These are phyloP conservation scores for Ajuga chamaepitys DNA, from an alignment of 257 asterid species.

Conservation along the genomic window DNA sequence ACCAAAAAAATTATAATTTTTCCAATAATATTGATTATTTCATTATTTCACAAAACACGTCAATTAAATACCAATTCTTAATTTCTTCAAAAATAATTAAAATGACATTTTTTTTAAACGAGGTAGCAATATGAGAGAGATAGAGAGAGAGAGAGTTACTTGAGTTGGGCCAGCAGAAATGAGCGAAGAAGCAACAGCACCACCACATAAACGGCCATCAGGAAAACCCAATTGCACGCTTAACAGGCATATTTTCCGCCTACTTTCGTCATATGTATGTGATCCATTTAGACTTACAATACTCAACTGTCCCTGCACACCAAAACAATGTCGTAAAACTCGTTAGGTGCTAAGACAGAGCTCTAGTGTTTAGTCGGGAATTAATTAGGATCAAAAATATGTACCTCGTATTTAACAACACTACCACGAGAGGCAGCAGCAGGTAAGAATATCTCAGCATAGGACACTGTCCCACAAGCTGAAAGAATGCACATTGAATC, in stretches of 20 bases:
- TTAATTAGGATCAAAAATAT: not conserved
- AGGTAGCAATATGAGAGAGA: too few species aligned
- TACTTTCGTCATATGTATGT: conserved; percentile 17
- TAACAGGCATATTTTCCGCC: conserved; percentile 18
- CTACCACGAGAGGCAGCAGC: conserved; percentile 17
- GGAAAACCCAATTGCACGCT: conserved; percentile 23
- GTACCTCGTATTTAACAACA: conserved; percentile 23
- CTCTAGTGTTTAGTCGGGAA: too few species aligned
- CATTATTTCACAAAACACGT: too few species aligned
- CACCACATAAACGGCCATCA: conserved; percentile 25
- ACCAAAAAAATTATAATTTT: too few species aligned
- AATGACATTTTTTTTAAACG: too few species aligned
- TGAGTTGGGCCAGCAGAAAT: conserved; percentile 29
- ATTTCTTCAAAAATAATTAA: too few species aligned
- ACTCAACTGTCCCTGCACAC: conserved; percentile 23
- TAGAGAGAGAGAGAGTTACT: too few species aligned
- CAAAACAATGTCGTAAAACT: not conserved
- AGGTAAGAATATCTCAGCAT: conserved; percentile 21
- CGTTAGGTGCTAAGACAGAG: too few species aligned
- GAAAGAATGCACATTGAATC: conserved; percentile 34
- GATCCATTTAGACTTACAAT: conserved; percentile 30
- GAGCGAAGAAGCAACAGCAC: conserved; percentile 25
- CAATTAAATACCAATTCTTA: too few species aligned
- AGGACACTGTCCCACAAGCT: conserved; percentile 31
- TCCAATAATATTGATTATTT: too few species aligned